Evolutionary conservation across 2,329 filamentous ascomycete species (phyloP).

Genomic region (Fusarium brevicatenulatum): DNA sequence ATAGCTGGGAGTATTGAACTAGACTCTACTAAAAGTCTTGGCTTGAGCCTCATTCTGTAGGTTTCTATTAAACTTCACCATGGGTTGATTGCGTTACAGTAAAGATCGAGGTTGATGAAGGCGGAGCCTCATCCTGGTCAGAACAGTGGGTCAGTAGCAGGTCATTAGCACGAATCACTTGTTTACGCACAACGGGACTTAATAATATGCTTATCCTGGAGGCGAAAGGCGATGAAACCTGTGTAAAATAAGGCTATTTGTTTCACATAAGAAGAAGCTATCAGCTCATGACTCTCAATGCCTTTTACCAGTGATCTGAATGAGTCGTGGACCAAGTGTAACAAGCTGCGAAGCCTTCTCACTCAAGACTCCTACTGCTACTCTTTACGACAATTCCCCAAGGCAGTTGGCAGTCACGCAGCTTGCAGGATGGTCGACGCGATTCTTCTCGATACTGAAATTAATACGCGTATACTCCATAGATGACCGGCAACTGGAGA

Average conservation of each 20-base stretch:
- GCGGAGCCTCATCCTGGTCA: neutral
- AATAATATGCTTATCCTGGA: slow-evolving; percentile 2
- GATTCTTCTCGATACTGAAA: neutral
- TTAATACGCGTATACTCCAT: neutral
- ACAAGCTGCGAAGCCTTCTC: too few species aligned
- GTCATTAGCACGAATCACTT: neutral
- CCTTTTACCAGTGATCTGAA: accelerated
- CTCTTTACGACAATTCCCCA: too few species aligned
- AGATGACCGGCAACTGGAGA: too few species aligned
- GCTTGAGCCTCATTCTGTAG: neutral
- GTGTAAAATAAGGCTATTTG: neutral
- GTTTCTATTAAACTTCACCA: accelerated
- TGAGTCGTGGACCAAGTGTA: neutral
- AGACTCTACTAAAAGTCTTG: accelerated
- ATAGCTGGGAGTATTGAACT: accelerated
- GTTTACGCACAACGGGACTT: neutral
- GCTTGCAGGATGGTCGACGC: too few species aligned
- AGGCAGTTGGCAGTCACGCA: too few species aligned
- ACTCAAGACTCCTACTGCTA: too few species aligned
- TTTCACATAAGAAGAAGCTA: neutral
- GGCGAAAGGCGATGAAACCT: neutral
- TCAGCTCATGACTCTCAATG: neutral
- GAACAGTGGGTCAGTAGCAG: neutral
- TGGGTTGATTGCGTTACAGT: accelerated
- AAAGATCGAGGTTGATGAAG: neutral